Percentiles rank a stretch among this genome's conserved stretches.
Conservation (phyloP, 805 yeast genomes). For the Sugiyamaella lignohabitans region DNA sequence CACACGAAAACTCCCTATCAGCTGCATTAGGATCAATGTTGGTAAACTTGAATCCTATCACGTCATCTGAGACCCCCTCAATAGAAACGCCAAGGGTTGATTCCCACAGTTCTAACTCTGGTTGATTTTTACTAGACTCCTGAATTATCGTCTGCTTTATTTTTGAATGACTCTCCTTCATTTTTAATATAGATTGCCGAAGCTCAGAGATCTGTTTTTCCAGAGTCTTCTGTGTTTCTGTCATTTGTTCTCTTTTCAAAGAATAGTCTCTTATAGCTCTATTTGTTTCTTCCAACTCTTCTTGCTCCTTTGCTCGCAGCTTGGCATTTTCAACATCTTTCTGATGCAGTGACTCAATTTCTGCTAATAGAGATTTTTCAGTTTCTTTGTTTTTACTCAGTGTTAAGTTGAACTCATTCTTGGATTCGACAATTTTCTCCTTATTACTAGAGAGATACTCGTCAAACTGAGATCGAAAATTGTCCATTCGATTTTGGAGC, state of each 20-base stretch:
- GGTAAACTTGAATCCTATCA: slow-evolving; percentile 43
- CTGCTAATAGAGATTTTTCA: slow-evolving; percentile 28
- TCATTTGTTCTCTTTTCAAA: slow-evolving; percentile 24
- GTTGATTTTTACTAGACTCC: slow-evolving; percentile 44
- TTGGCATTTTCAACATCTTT: slow-evolving; percentile 18
- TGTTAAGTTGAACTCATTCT: slow-evolving; percentile 19
- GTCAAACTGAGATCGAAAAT: slow-evolving; percentile 37
- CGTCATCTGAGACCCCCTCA: slow-evolving; percentile 43
- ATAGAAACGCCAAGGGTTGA: slow-evolving; percentile 48
- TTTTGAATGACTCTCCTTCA: slow-evolving; percentile 31
- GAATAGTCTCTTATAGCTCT: slow-evolving; percentile 22
- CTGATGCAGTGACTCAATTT: slow-evolving; percentile 25
- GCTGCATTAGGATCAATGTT: slow-evolving; percentile 42
- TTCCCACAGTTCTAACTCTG: slow-evolving; percentile 50
- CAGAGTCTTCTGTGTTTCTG: slow-evolving; percentile 18
- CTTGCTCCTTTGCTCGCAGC: slow-evolving; percentile 21
- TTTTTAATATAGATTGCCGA: slow-evolving; percentile 27
- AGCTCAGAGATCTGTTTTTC: slow-evolving; percentile 31
- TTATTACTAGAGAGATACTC: slow-evolving; percentile 30
- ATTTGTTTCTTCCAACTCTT: slow-evolving; percentile 24
- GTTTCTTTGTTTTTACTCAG: slow-evolving; percentile 17
- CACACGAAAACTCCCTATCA: slow-evolving; percentile 38
- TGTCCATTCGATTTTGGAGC: slow-evolving; percentile 35
- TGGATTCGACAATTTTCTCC: slow-evolving; percentile 23
- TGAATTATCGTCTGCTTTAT: slow-evolving; percentile 30